Evolutionary conservation across 2,329 filamentous ascomycete species (phyloP), one percentile per base, ranked within the genome.

Genomic region (Gremmenia infestans): DNA sequence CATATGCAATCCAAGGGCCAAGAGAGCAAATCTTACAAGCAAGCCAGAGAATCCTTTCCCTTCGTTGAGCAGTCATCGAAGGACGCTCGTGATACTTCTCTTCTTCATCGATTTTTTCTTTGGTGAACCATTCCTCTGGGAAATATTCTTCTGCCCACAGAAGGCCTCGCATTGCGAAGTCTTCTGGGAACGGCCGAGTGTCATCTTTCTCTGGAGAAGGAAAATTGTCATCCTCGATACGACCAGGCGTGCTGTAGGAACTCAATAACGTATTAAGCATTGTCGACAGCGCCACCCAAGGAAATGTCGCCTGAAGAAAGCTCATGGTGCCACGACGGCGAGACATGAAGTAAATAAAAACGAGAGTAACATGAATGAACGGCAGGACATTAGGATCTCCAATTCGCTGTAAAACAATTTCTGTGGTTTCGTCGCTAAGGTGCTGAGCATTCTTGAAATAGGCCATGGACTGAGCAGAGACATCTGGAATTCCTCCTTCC

Each of bases 371-470:
- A 40, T 69, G 66, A 5, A 68, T 57, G 28, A 67, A 68, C 7
- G 66, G 60, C 9, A 68, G 49, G 6, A 67, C 61, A 50, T 69
- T 69, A 0, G 62, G 60, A 54, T 69, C 65, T 2, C 64, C 61
- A 14, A 66, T 61, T 19, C 65, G 51, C 15, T 56, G 42, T 1
- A 69, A 52, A n/a, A 67, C 60, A 25, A 65, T 61, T 15, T 60
- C 48, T 1, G 64, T 19, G 5, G 63, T 63, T 11, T 51, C 36
- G 37, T 65, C 63, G 43, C 47, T 61, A 7, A 68, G 59, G 15
- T 47, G 12, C 32, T 60, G 52, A n/a, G 66, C 65, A 19, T 61
- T 58, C 12, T 55, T 48, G 48, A 68, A 68, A 4, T 52, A 12
- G 15, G 32, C 14, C 25, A 54, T 57, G 5, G 42, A 46, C 46